Conservation (phyloP, 2,329 filamentous ascomycete genomes). For the Paraconiothyrium brasiliense region DNA sequence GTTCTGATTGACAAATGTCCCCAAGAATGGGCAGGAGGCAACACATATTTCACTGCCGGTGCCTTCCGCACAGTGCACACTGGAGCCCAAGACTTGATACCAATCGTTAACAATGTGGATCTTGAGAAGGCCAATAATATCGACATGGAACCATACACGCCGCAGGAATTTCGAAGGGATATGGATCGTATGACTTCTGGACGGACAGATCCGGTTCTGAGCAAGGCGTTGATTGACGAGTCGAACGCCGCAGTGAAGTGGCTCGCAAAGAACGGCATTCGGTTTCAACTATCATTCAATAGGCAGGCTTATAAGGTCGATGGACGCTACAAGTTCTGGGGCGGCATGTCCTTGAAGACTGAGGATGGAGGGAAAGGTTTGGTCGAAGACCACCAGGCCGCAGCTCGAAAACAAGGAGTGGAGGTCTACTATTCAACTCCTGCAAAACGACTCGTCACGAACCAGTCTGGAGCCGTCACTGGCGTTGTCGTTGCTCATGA, state of each 20-base stretch:
- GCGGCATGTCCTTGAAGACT: slow-evolving; percentile 68
- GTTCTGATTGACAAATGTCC: slow-evolving; percentile 70
- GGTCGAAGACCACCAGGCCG: slow-evolving; percentile 58
- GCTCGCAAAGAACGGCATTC: slow-evolving; percentile 63
- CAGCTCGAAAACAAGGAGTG: slow-evolving; percentile 57
- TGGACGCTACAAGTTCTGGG: slow-evolving; percentile 72
- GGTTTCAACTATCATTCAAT: slow-evolving; percentile 70
- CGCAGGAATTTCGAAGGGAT: slow-evolving; percentile 64
- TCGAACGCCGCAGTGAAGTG: slow-evolving; percentile 64
- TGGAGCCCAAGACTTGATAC: slow-evolving; percentile 66
- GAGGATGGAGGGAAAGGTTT: slow-evolving; percentile 69
- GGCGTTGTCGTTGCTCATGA: slow-evolving; percentile 45
- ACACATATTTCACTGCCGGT: slow-evolving; percentile 72
- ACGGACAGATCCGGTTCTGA: slow-evolving; percentile 61
- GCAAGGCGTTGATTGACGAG: slow-evolving; percentile 61
- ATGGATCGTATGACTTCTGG: slow-evolving; percentile 66
- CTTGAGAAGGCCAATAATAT: slow-evolving; percentile 59
- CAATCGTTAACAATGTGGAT: slow-evolving; percentile 68
- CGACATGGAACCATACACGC: slow-evolving; percentile 67
- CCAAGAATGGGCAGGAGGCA: slow-evolving; percentile 68
- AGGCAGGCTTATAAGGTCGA: slow-evolving; percentile 72
- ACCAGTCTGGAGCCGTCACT: slow-evolving; percentile 43
- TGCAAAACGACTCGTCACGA: slow-evolving; percentile 52
- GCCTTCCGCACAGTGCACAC: slow-evolving; percentile 67
- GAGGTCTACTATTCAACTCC: slow-evolving; percentile 59